These are phyloP conservation scores for Colletotrichum neosansevieriae DNA, from an alignment of 2,329 filamentous ascomycete species.

Conservation along the genomic window DNA sequence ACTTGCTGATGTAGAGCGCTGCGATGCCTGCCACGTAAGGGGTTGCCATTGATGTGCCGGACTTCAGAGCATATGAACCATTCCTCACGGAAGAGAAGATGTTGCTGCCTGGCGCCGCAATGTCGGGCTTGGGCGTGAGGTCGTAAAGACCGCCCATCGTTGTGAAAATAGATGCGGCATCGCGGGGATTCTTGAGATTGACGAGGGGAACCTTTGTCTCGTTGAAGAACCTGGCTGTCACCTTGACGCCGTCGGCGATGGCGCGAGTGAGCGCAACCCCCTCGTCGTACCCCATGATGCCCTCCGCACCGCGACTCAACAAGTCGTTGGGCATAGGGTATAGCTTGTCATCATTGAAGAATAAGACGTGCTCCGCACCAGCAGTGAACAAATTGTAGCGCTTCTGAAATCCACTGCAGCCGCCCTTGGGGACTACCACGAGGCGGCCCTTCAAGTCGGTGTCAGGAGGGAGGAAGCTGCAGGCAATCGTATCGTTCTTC, in stretches of 20 bases:
- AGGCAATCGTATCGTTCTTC: slow-evolving; percentile 49
- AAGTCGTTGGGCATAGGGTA: slow-evolving; percentile 23
- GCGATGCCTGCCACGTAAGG: slow-evolving; percentile 66
- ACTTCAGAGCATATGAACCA: slow-evolving; percentile 58
- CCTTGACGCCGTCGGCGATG: slow-evolving; percentile 7
- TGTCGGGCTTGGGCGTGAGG: slow-evolving; percentile 62
- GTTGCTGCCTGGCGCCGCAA: slow-evolving; percentile 61
- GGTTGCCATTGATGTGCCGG: slow-evolving; percentile 68
- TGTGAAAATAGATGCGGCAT: slow-evolving; percentile 51
- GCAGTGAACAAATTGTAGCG: slow-evolving; percentile 52
- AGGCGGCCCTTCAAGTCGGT: slow-evolving; percentile 55
- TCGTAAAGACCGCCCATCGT: slow-evolving; percentile 67
- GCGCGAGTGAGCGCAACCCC: slow-evolving; percentile 20
- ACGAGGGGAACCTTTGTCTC: background rate
- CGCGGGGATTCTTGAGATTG: slow-evolving; percentile 15
- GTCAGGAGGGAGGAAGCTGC: slow-evolving; percentile 51
- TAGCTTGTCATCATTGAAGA: slow-evolving; percentile 50
- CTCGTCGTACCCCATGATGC: background rate
- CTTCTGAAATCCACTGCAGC: slow-evolving; percentile 45
- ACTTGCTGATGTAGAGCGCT: slow-evolving; percentile 57
- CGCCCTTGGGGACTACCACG: slow-evolving; percentile 50
- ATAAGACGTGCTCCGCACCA: slow-evolving; percentile 55
- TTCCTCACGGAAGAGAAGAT: slow-evolving; percentile 63
- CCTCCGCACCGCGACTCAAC: background rate
- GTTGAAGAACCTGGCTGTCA: slow-evolving; percentile 23